phyloP scores from a whole-genome alignment of 208 protist species.

The Trichomonas tenax region DNA sequence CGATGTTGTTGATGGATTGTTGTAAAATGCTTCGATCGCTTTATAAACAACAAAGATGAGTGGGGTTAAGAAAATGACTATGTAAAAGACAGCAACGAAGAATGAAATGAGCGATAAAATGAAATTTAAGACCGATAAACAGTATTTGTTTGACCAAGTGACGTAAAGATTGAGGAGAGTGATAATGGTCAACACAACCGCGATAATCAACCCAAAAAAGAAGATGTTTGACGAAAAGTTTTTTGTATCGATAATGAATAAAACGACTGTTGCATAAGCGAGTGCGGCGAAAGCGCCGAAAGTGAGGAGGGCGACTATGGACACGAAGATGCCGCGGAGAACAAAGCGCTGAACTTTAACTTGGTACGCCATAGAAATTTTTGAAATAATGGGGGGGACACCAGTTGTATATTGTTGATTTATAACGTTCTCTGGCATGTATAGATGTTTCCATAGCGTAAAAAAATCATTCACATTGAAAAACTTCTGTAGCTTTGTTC shows the following conservation, averaged over 20 bases:
- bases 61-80: not conserved
- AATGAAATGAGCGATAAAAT: not conserved
- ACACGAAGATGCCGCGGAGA: not conserved
- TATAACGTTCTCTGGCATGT: too few relatives aligned
- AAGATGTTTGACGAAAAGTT: not conserved
- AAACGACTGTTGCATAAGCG: not conserved
- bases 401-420: too few relatives aligned
- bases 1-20: not conserved
- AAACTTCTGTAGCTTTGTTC: too few relatives aligned
- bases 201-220: not conserved
- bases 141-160: not conserved
- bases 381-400: too few relatives aligned
- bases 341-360: not conserved
- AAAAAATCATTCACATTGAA: too few relatives aligned
- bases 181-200: not conserved
- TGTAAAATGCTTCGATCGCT: not conserved
- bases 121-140: not conserved
- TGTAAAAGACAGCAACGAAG: not conserved
- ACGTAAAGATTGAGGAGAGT: not conserved
- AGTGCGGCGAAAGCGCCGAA: not conserved
- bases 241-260: not conserved
- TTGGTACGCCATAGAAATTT: not conserved
- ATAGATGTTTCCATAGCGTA: too few relatives aligned
- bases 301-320: not conserved
- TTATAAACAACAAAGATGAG: not conserved